A percentile compares a stretch with the other conserved stretches of the same genome.
phyloP scores from a whole-genome alignment of 2,329 filamentous ascomycete species.

The Paraphoma sp. region DNA sequence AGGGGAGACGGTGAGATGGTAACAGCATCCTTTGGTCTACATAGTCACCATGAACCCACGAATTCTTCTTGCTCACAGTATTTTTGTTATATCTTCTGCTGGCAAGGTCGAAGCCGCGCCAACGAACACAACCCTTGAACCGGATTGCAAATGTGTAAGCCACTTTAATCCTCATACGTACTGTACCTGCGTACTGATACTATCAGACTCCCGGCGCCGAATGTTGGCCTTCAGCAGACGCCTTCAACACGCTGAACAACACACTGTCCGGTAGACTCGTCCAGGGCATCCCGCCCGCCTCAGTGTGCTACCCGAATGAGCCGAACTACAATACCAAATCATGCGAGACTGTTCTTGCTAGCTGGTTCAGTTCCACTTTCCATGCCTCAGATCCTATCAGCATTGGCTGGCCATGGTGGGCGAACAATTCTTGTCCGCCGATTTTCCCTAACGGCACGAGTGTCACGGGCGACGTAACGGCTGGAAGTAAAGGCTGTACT shows the following conservation, averaged over 20 bases:
- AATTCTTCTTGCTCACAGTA: too few species aligned
- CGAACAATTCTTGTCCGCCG: background rate
- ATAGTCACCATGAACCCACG: too few species aligned
- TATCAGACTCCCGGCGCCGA: background rate
- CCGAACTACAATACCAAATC: background rate
- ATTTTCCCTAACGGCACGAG: background rate
- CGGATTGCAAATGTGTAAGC: background rate
- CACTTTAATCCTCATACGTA: background rate
- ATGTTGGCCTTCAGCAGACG: background rate
- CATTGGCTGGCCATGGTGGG: background rate
- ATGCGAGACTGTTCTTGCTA: background rate
- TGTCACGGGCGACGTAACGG: background rate
- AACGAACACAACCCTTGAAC: background rate
- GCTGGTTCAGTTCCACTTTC: background rate
- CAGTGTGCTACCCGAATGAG: background rate
- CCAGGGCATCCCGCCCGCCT: background rate
- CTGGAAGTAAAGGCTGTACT: background rate
- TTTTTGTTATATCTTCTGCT: too few species aligned
- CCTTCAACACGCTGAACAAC: background rate
- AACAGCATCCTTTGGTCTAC: too few species aligned
- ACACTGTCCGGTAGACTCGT: background rate
- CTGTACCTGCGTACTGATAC: background rate
- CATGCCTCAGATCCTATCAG: background rate
- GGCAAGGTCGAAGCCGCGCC: background rate
- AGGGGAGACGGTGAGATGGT: background rate